Evolutionary conservation across 257 asterid species (phyloP).

Genomic region (Nicotiana tabacum): DNA sequence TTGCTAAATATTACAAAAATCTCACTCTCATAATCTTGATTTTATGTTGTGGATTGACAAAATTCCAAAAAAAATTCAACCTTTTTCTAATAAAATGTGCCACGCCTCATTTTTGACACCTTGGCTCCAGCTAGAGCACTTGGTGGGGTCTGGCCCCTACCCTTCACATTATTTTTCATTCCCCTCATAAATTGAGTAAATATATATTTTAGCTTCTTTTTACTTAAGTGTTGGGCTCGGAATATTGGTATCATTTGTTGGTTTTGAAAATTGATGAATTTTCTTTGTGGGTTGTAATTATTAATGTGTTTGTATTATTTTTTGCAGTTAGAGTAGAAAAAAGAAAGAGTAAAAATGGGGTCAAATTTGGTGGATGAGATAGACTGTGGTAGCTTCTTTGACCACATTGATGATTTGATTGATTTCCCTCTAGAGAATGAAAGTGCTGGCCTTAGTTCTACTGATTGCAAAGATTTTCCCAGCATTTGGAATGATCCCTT

Average conservation of each 20-base stretch:
- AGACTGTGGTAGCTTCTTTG: constrained; percentile 80
- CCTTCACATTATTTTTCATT: background rate
- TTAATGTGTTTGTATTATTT: background rate
- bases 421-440: constrained; percentile 80
- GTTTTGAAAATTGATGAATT: background rate
- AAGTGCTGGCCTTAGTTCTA: constrained; percentile 41
- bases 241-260: background rate
- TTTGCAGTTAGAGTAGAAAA: constrained; percentile 20
- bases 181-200: background rate
- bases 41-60: constrained; percentile 21
- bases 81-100: background rate
- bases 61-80: constrained; percentile 17
- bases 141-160: constrained; percentile 5
- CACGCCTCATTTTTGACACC: background rate
- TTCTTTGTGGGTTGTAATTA: background rate
- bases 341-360: constrained; percentile 35
- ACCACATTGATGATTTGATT: constrained; percentile 84
- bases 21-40: constrained; percentile 1
- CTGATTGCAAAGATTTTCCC: constrained; percentile 52
- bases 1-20: constrained; percentile 11
- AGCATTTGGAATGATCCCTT: constrained; percentile 63
- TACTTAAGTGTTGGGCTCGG: too few relatives aligned
- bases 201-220: background rate
- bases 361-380: constrained; percentile 61
- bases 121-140: background rate